Evolutionary conservation across 331 rosid species (phyloP), one percentile per base, ranked within the genome.

Genomic region (Stylosanthes scabra): DNA sequence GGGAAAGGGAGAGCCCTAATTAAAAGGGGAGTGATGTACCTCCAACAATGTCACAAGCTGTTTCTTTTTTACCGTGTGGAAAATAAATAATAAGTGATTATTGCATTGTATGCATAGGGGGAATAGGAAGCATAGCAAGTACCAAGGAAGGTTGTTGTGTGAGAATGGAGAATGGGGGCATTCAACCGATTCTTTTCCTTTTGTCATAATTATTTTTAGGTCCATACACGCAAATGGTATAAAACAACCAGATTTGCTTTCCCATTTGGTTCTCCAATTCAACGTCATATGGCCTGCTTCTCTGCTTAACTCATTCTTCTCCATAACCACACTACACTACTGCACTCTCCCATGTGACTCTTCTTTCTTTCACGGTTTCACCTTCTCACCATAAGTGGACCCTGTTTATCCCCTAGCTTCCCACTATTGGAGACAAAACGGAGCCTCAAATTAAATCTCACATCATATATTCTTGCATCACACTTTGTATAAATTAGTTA

Each of bases 391-490:
- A 78, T 3, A 66, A 46, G 9, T 37, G 59, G 25, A 52, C 67
- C 34, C 25, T 20, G 16, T 68, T 74, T 77, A 28, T 66, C 46
- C 55, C 37, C 25, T 20, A 20, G 25, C 25, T 20, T 20, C 25
- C 25, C 67, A 62, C 72, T 49, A 55, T 68, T 63, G 62, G 28
- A 49, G 47, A 74, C 72, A 84, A 68, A 84, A 50, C 75, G 62
- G 68, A 7, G 59, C n/a, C 68, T 45, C 65, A 8, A 68, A 54
- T 62, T 57, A 69, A 44, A 49, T 7, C 63, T 63, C 65, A 79
- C 77, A 81, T 12, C n/a, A n/a, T 40, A 72, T 47, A 71, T 69
- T 47, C 70, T 63, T 20, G 25, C 25, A 20, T 20, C 25, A 0
- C 25, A 20, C 25, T 20, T 0, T 20, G 25, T 20, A 20, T 20